A percentile compares a stretch with the other conserved stretches of the same genome.
phyloP scores from a whole-genome alignment of 768 basidiomycete species.

The Guyanaporus albipodus region DNA sequence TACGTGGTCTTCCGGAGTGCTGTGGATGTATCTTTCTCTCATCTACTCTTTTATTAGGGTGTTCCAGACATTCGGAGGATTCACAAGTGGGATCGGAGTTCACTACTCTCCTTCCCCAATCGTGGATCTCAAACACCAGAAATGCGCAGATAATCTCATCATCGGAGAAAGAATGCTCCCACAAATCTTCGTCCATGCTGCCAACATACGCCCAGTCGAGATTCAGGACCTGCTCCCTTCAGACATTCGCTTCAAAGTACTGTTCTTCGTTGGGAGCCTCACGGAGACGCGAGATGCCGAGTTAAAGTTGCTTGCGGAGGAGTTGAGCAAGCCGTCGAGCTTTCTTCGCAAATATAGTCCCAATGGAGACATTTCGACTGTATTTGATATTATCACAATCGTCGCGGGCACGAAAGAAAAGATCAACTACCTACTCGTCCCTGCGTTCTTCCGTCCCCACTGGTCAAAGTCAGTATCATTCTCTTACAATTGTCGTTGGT shows the following conservation, averaged over 20 bases:
- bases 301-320: constrained; percentile 25
- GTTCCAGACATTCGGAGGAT: constrained; percentile 36
- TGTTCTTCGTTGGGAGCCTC: constrained; percentile 33
- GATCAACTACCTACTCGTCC: constrained; percentile 34
- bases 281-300: constrained; percentile 18
- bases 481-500: neutral
- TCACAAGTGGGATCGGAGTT: constrained; percentile 38
- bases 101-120: constrained; percentile 38
- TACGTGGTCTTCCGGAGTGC: neutral
- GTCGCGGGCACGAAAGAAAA: constrained; percentile 29
- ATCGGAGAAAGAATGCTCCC: constrained; percentile 40
- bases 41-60: constrained; percentile 21
- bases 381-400: constrained; percentile 33
- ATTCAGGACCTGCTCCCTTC: constrained; percentile 40
- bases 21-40: neutral
- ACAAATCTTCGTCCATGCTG: constrained; percentile 33
- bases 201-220: constrained; percentile 35
- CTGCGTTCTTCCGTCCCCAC: constrained; percentile 34
- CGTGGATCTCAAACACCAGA: constrained; percentile 30
- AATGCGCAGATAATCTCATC: constrained; percentile 29
- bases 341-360: constrained; percentile 29
- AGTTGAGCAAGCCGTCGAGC: constrained; percentile 23
- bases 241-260: constrained; percentile 37
- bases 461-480: constrained; percentile 38
- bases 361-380: constrained; percentile 16